Evolutionary conservation across 768 basidiomycete species (phyloP).

Genomic region (Boletus bicolor): DNA sequence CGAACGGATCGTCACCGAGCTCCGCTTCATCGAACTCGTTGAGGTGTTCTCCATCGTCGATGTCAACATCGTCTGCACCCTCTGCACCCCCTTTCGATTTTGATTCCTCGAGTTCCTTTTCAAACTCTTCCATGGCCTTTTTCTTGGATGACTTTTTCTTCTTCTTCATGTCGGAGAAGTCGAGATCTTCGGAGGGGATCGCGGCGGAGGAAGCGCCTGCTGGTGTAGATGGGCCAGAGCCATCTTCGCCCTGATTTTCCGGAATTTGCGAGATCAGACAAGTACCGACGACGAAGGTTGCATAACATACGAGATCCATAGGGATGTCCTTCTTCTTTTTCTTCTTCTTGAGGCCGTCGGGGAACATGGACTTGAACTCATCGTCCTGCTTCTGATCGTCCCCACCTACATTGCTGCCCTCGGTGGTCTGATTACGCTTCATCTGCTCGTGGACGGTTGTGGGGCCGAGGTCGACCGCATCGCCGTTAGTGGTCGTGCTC

Average conservation of each 20-base stretch:
- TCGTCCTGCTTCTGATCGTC: conserved; percentile 61
- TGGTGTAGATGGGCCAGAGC: conserved; percentile 64
- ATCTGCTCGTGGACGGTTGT: conserved; percentile 74
- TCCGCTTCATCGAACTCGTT: conserved; percentile 77
- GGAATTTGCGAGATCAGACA: neutral
- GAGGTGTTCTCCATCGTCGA: conserved; percentile 60
- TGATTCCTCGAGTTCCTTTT: conserved; percentile 80
- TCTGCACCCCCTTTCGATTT: conserved; percentile 65
- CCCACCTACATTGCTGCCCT: conserved; percentile 33
- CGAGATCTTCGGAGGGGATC: conserved; percentile 69
- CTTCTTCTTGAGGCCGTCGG: conserved; percentile 83
- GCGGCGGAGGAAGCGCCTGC: conserved; percentile 35
- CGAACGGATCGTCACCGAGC: conserved; percentile 87
- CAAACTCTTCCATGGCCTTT: conserved; percentile 88
- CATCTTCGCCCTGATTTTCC: conserved; percentile 52
- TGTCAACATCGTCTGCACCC: conserved; percentile 52
- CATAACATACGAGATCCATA: conserved; percentile 63
- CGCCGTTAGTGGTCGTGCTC: conserved; percentile 63
- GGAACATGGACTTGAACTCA: conserved; percentile 78
- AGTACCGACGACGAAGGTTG: neutral
- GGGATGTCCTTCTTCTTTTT: conserved; percentile 93
- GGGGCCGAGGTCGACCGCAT: conserved; percentile 73
- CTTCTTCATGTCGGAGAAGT: conserved; percentile 96
- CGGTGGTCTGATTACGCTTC: conserved; percentile 44
- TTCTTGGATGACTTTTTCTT: conserved; percentile 94